Base-by-base conservation (phyloP, 2,329 filamentous ascomycete species). In the Cadophora sp. region DNA sequence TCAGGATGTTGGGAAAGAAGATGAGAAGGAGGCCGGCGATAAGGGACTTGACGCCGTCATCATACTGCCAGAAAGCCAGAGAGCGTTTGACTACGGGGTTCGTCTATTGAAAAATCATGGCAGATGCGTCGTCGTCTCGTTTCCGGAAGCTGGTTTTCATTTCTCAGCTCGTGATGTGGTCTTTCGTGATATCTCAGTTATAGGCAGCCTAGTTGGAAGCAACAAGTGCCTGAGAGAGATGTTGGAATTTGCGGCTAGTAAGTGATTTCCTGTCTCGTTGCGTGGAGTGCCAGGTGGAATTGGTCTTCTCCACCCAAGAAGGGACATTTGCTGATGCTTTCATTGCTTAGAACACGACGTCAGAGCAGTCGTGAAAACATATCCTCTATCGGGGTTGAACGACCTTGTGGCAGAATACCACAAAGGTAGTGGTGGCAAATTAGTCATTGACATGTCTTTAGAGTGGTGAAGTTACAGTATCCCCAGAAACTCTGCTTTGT, bases 21-120 rank as follows among this genome's bases (percentile, higher is more conserved):
- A 68, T 55, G 77, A 80, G 64, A 71, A 65, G 3, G 74, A 80
- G 5, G 68, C 71, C 7, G 78, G 73, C 3, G 80, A 84, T 58
- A 81, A 80, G 77, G 83, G 83, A 0, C 72, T 83, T 22, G 82
- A 84, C 71, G 80, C 81, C 0, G 80, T 83, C 16, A 79, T 84
- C 37, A 79, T 84, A 12, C 73, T 84, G 24, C 81, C 83, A 0
- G 83, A 84, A 69, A 81, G 79, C 50, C 83, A 84, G 70, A 75
- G 74, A 11, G 82, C 80, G 0, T 84, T 84, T 69, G 82, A 84
- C 67, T 84, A 82, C 63, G 82, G 81, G 8, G 77, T 83, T 73
- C 72, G 72, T 3, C 73, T 84, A 6, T 69, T 84, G 24, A 79
- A 79, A 58, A 81, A 80, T 58, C 82, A 83, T 63, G 81, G 81